Evolutionary conservation across 2,329 filamentous ascomycete genomes (phyloP).

Genomic region (Alternaria atra): DNA sequence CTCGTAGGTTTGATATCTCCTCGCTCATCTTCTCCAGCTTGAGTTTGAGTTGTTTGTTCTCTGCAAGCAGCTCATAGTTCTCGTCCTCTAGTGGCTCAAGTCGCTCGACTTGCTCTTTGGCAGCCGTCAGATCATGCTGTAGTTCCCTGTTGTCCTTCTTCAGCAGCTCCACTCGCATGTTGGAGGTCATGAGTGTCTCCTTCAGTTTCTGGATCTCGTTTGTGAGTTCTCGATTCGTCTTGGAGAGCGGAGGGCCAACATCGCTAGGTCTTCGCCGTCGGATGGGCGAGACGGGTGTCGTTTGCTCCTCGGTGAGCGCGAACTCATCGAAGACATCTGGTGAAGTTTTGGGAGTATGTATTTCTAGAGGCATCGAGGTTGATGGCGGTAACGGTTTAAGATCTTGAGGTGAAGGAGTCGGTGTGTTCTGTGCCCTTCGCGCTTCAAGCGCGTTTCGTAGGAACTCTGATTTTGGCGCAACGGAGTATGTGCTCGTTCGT

Average conservation of each 20-base stretch:
- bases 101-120: conserved; percentile 36
- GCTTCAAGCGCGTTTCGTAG: conserved; percentile 46
- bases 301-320: conserved; percentile 45
- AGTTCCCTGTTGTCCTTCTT: conserved; percentile 44
- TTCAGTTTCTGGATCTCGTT: conserved; percentile 38
- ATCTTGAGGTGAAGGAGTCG: conserved; percentile 22
- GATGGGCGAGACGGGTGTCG: conserved; percentile 38
- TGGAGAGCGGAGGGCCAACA: conserved; percentile 32
- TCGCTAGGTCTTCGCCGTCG: conserved; percentile 41
- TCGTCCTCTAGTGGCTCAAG: conserved; percentile 39
- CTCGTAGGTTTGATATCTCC: conserved; percentile 24
- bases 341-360: conserved; percentile 16
- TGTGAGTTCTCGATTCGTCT: conserved; percentile 42
- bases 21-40: conserved; percentile 34
- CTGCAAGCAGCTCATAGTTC: conserved; percentile 36
- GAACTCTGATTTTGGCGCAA: conserved; percentile 47
- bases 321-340: conserved; percentile 34
- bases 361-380: conserved; percentile 10
- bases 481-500: conserved; percentile 25
- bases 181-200: conserved; percentile 40
- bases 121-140: conserved; percentile 35
- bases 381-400: conserved; percentile 11
- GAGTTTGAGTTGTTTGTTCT: conserved; percentile 33
- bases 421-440: conserved; percentile 36
- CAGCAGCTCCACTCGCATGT: conserved; percentile 43